Percentiles rank a stretch among this genome's conserved stretches.
phyloP scores from a whole-genome alignment of 192 early-diverging fungal species.

The Backusella westeae region DNA sequence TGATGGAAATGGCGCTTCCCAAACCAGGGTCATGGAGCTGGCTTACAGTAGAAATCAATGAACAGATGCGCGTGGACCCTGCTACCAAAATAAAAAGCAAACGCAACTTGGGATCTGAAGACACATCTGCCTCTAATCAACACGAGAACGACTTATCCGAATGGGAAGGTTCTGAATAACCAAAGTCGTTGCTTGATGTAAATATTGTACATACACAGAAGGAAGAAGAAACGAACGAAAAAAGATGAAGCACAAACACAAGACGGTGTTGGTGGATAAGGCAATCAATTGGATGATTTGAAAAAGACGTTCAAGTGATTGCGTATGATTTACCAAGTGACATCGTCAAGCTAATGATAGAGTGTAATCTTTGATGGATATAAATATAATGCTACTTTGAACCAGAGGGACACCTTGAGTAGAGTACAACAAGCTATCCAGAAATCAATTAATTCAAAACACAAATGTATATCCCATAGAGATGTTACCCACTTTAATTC shows the following conservation, averaged over 20 bases:
- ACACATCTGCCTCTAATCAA: too few relatives aligned
- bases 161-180: too few relatives aligned
- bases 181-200: too few relatives aligned
- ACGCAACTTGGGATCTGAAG: conserved; percentile 28
- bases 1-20: conserved; percentile 66
- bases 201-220: neutral
- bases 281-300: too few relatives aligned
- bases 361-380: conserved; percentile 63
- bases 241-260: too few relatives aligned
- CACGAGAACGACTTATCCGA: too few relatives aligned
- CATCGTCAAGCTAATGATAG: conserved; percentile 50
- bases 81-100: conserved; percentile 18
- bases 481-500: conserved; percentile 39
- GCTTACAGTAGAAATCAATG: conserved; percentile 62
- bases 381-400: conserved; percentile 35
- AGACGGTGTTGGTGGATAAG: too few relatives aligned
- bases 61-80: conserved; percentile 61
- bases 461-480: conserved; percentile 57
- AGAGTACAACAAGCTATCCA: too few relatives aligned
- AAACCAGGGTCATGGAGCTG: conserved; percentile 52
- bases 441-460: neutral
- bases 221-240: too few relatives aligned
- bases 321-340: neutral
- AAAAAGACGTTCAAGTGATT: conserved; percentile 6
- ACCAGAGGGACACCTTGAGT: too few relatives aligned